These are phyloP conservation scores for Flammula alnicola DNA, from an alignment of 1,284 basidiomycete genomes.

Conservation along the genomic window DNA sequence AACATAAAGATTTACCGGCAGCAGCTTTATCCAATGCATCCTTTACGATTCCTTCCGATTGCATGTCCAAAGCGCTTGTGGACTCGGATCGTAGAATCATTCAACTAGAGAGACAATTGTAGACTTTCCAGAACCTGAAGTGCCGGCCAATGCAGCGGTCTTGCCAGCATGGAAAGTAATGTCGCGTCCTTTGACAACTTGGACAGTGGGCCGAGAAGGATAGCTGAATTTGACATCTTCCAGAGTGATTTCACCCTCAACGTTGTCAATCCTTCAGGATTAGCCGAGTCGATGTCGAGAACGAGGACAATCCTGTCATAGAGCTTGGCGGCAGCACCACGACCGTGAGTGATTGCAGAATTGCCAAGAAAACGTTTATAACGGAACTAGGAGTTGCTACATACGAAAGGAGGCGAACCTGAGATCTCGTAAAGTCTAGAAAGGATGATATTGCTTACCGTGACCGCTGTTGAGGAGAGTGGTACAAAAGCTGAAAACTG, in stretches of 20 bases:
- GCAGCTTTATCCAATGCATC: constrained; percentile 94
- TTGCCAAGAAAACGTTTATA: constrained; percentile 84
- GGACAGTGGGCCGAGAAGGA: constrained; percentile 86
- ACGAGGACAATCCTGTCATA: constrained; percentile 91
- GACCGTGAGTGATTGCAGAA: constrained; percentile 84
- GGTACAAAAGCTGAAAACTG: constrained; percentile 82
- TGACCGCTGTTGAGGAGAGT: constrained; percentile 75
- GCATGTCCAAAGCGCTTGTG: constrained; percentile 89
- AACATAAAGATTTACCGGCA: constrained; percentile 48
- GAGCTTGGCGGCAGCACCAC: constrained; percentile 93
- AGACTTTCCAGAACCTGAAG: constrained; percentile 89
- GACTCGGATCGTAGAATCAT: constrained; percentile 96
- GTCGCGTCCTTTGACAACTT: constrained; percentile 78
- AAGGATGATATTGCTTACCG: constrained; percentile 40
- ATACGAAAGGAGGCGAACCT: too few relatives aligned
- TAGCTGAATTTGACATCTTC: constrained; percentile 88
- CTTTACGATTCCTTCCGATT: constrained; percentile 92
- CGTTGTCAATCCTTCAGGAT: constrained; percentile 66
- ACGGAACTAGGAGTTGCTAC: constrained; percentile 71
- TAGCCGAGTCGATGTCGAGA: constrained; percentile 84
- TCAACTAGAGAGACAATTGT: constrained; percentile 81
- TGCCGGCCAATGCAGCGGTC: constrained; percentile 89
- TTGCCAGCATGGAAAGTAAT: constrained; percentile 77
- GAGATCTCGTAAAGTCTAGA: not conserved
- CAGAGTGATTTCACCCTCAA: constrained; percentile 79